These are phyloP conservation scores for Pichia kudriavzevii DNA, from an alignment of 1,139 yeast species.

Conservation along the genomic window DNA sequence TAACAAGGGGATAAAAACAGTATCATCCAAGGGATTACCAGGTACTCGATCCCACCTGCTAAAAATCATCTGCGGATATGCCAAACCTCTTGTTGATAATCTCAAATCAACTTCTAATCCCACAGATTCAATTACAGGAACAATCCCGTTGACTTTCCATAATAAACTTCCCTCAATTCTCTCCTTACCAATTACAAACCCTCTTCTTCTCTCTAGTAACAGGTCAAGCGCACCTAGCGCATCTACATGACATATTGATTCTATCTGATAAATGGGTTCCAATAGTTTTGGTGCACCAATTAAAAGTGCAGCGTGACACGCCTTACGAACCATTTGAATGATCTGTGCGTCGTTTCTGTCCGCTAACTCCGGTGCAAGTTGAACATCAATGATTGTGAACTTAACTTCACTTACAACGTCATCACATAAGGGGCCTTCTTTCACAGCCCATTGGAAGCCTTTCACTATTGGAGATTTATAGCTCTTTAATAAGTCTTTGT, in stretches of 20 bases:
- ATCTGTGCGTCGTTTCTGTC: slow-evolving; percentile 64
- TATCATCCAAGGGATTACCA: slow-evolving; percentile 80
- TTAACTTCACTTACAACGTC: slow-evolving; percentile 69
- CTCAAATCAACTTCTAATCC: slow-evolving; percentile 87
- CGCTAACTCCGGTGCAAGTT: slow-evolving; percentile 39
- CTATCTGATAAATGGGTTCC: slow-evolving; percentile 75
- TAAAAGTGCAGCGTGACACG: slow-evolving; percentile 75
- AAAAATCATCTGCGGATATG: slow-evolving; percentile 60
- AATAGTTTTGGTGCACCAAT: slow-evolving; percentile 72
- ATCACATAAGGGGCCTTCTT: slow-evolving; percentile 88
- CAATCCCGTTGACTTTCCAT: slow-evolving; percentile 48
- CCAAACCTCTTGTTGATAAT: slow-evolving; percentile 70
- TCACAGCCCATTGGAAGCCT: slow-evolving; percentile 79
- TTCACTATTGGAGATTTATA: slow-evolving; percentile 51
- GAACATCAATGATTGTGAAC: slow-evolving; percentile 63
- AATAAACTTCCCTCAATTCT: slow-evolving; percentile 75
- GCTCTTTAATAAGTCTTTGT: slow-evolving; percentile 40
- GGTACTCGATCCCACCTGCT: slow-evolving; percentile 75
- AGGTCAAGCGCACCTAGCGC: slow-evolving; percentile 44
- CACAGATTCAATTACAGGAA: slow-evolving; percentile 86
- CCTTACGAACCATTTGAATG: slow-evolving; percentile 75
- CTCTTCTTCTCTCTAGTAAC: slow-evolving; percentile 46
- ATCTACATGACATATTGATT: slow-evolving; percentile 35
- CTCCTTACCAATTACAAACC: slow-evolving; percentile 37
- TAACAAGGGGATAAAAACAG: slow-evolving; percentile 56